Evolutionary conservation across 306 rosid genomes (phyloP).

Genomic region (Quercus suber): DNA sequence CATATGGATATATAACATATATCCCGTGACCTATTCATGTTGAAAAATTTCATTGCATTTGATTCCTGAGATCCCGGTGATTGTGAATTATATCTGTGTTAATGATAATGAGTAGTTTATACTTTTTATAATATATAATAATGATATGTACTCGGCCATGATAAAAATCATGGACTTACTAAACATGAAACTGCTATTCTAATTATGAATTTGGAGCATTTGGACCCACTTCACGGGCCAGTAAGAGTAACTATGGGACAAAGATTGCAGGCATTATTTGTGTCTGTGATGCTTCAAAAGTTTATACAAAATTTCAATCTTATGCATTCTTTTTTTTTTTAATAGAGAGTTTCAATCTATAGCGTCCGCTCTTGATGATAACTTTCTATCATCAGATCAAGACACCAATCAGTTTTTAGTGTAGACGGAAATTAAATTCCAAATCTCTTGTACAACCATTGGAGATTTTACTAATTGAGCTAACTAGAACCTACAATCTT

Average conservation of each 20-base stretch:
- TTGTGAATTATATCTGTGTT: neutral
- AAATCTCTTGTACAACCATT: too few relatives aligned
- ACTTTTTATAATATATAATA: neutral
- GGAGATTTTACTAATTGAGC: too few relatives aligned
- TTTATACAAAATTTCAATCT: neutral
- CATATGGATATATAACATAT: neutral
- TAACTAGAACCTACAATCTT: neutral
- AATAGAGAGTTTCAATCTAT: too few relatives aligned
- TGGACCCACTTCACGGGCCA: neutral
- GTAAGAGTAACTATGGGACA: neutral
- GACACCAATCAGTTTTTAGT: rapidly evolving
- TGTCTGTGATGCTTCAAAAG: neutral
- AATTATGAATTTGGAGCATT: neutral
- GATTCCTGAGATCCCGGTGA: neutral
- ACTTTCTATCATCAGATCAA: rapidly evolving
- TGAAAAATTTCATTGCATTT: neutral
- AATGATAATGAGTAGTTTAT: neutral
- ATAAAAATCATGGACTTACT: neutral
- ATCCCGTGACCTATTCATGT: neutral
- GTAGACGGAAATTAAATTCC: rapidly evolving
- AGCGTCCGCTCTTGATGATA: too few relatives aligned
- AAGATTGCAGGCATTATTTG: neutral
- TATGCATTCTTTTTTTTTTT: too few relatives aligned
- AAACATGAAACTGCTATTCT: too few relatives aligned
- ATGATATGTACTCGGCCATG: neutral